Conservation (phyloP, 2,329 filamentous ascomycete species). For the Pseudocercospora eumusae region DNA sequence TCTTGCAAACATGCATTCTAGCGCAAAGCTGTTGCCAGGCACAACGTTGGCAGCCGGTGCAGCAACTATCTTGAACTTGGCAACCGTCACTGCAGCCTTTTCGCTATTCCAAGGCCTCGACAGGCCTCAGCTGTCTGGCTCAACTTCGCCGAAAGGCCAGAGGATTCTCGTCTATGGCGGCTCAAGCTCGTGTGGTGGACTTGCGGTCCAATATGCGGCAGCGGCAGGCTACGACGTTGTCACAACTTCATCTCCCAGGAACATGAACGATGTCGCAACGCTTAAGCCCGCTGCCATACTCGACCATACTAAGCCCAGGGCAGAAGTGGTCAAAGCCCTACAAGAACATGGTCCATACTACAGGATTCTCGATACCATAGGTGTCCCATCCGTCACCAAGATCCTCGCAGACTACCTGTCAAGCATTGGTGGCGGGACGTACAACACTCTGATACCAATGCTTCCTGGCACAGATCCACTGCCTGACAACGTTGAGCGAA, state of each 20-base stretch:
- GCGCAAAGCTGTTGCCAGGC: constrained; percentile 22
- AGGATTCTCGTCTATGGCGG: constrained; percentile 56
- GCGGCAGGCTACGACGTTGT: constrained; percentile 49
- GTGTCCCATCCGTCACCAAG: constrained; percentile 3
- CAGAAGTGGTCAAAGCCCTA: background rate
- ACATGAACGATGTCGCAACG: constrained; percentile 40
- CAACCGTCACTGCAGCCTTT: constrained; percentile 28
- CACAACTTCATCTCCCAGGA: constrained; percentile 37
- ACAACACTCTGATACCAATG: background rate
- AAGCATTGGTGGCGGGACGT: background rate
- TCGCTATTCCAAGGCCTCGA: constrained; percentile 14
- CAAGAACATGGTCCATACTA: background rate
- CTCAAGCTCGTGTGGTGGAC: constrained; percentile 54
- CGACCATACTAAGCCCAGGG: background rate
- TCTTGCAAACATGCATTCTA: constrained; percentile 19
- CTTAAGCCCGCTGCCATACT: background rate
- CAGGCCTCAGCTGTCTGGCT: background rate
- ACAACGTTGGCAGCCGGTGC: constrained; percentile 17
- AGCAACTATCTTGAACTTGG: constrained; percentile 12
- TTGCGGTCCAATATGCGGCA: constrained; percentile 51
- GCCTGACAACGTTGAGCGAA: background rate
- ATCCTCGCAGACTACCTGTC: background rate
- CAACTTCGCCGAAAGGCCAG: constrained; percentile 24
- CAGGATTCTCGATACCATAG: constrained; percentile 1
- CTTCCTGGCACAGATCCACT: background rate